Percentiles rank a stretch among this genome's conserved stretches.
phyloP scores from a whole-genome alignment of 1,284 basidiomycete species.

The Trichosporon sp. region DNA sequence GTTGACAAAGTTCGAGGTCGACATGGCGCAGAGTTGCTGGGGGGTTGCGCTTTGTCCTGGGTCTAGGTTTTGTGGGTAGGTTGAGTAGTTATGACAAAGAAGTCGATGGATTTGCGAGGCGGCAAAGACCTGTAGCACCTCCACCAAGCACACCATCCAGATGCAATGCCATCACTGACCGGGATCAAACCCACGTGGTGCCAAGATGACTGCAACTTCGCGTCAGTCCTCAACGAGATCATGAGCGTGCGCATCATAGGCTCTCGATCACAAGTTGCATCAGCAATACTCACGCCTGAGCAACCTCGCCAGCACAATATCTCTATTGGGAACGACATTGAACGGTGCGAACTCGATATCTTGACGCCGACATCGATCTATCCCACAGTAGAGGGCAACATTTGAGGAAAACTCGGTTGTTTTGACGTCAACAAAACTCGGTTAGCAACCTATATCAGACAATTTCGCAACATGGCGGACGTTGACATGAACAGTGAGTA shows the following conservation, averaged over 20 bases:
- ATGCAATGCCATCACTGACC: background rate
- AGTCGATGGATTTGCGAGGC: conserved; percentile 17
- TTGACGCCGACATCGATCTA: background rate
- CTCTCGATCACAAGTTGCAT: background rate
- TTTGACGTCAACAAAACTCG: background rate
- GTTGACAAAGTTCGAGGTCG: conserved; percentile 53
- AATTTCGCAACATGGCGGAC: conserved; percentile 45
- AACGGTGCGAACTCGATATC: background rate
- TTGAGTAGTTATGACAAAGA: background rate
- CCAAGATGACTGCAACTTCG: conserved; percentile 4
- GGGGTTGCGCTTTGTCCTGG: background rate
- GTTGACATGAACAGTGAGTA: conserved; percentile 45
- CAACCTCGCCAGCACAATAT: background rate
- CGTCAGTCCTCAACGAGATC: background rate
- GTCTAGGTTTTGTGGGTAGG: background rate
- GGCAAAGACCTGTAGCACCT: conserved; percentile 13
- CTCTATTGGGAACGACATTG: background rate
- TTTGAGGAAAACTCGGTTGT: background rate
- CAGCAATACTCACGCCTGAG: background rate
- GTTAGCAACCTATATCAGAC: background rate
- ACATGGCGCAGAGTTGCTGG: conserved; percentile 12
- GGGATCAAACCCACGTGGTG: conserved; percentile 14
- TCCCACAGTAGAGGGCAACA: background rate
- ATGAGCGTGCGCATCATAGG: background rate
- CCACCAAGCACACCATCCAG: conserved; percentile 17